These are phyloP conservation scores for Boletus huronensis DNA, from an alignment of 768 basidiomycete species.

Conservation along the genomic window DNA sequence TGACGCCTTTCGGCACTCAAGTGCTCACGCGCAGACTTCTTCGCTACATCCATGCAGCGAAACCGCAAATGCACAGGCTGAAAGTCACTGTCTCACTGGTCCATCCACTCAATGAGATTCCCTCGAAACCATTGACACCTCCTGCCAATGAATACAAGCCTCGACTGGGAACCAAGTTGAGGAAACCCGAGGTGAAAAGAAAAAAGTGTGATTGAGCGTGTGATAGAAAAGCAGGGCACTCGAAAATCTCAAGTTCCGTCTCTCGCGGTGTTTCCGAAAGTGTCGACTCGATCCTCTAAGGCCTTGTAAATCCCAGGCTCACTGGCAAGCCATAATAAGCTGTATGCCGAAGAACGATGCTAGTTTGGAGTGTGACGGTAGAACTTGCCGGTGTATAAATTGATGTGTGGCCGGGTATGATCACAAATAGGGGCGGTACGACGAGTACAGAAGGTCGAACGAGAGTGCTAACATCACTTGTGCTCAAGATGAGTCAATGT, in stretches of 20 bases:
- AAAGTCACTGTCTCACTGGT: neutral
- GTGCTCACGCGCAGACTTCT: too few species aligned
- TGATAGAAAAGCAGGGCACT: neutral
- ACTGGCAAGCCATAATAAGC: neutral
- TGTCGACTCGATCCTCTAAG: neutral
- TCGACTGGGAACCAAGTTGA: neutral
- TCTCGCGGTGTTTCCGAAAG: neutral
- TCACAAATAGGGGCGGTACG: too few species aligned
- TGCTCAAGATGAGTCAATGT: neutral
- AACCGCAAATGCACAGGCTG: too few species aligned
- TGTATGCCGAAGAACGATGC: neutral
- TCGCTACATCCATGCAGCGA: too few species aligned
- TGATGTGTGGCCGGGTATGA: too few species aligned
- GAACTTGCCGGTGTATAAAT: neutral
- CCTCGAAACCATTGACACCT: neutral
- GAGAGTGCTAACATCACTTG: neutral
- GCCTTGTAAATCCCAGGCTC: neutral
- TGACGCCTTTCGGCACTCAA: too few species aligned
- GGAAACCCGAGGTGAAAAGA: neutral
- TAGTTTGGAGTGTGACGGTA: neutral
- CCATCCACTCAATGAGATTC: neutral
- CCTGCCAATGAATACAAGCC: neutral
- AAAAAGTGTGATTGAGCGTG: neutral
- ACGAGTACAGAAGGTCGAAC: neutral
- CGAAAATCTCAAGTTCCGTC: neutral